Conservation (phyloP, 306 rosid species). For the Lablab purpureus region DNA sequence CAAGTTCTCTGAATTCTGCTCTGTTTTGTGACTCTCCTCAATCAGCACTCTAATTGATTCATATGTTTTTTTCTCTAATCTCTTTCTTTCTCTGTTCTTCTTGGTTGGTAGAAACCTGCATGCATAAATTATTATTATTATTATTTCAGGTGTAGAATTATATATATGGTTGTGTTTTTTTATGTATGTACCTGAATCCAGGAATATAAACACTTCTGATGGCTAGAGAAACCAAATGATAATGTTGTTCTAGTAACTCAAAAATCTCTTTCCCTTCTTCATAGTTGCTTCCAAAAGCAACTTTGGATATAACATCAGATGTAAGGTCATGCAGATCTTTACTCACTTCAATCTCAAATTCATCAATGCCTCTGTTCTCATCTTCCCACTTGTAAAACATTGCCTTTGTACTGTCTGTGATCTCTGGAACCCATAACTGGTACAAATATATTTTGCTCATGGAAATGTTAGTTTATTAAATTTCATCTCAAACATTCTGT, state of each 20-base stretch:
- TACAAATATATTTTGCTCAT: neutral
- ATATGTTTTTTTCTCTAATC: constrained; percentile 52
- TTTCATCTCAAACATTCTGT: no score
- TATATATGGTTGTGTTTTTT: no score
- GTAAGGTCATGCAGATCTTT: constrained; percentile 52
- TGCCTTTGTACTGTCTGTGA: constrained; percentile 47
- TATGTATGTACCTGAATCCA: constrained; percentile 55
- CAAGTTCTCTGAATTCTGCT: constrained; percentile 46
- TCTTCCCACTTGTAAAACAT: constrained; percentile 63
- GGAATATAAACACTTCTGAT: constrained; percentile 60
- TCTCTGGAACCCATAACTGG: constrained; percentile 63
- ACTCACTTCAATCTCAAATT: constrained; percentile 63
- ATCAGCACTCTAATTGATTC: constrained; percentile 49
- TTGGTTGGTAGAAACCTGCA: constrained; percentile 65
- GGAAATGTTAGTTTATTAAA: neutral
- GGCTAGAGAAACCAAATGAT: constrained; percentile 48
- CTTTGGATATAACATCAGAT: constrained; percentile 61
- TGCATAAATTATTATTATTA: neutral
- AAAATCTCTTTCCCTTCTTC: constrained; percentile 69
- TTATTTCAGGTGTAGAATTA: neutral
- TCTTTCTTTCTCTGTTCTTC: constrained; percentile 62
- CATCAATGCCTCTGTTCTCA: constrained; percentile 52
- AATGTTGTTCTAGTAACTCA: constrained; percentile 59
- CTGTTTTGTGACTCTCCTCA: constrained; percentile 23
- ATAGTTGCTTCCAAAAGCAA: constrained; percentile 68